phyloP scores from a whole-genome alignment of 371 early-diverging fungal species.

The Chytridium lagenaria region DNA sequence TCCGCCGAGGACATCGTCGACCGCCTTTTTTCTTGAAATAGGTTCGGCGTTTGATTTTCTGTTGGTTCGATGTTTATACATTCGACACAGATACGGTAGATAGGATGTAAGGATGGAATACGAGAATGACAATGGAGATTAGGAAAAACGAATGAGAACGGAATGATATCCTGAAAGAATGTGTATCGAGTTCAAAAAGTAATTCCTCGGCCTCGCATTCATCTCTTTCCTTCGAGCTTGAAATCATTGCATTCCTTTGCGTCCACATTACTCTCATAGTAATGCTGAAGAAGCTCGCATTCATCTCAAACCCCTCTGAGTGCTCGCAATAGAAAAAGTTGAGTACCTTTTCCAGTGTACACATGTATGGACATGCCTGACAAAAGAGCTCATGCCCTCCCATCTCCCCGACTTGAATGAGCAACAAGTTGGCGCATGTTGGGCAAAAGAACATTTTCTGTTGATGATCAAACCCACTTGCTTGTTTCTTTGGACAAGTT shows the following conservation, averaged over 20 bases:
- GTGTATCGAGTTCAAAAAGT: background rate
- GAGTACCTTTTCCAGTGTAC: conserved; percentile 60
- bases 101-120: too few species aligned
- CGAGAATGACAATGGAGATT: too few species aligned
- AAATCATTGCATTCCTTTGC: too few species aligned
- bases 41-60: conserved; percentile 53
- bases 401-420: conserved; percentile 68
- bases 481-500: conserved; percentile 2
- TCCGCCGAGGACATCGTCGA: conserved; percentile 95
- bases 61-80: background rate
- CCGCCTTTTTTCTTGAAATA: conserved; percentile 80
- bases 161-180: background rate
- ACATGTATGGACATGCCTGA: conserved; percentile 90
- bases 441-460: conserved; percentile 85
- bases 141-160: background rate
- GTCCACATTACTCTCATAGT: too few species aligned
- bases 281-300: too few species aligned
- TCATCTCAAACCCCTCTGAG: too few species aligned
- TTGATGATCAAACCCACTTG: background rate
- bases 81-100: conserved; percentile 4
- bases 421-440: conserved; percentile 80
- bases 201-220: too few species aligned
- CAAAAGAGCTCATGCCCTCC: conserved; percentile 79
- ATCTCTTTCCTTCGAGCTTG: too few species aligned
- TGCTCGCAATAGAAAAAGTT: too few species aligned